Evolutionary conservation across 2,329 filamentous ascomycete species (phyloP).

Genomic region (Fonsecaea nubica): DNA sequence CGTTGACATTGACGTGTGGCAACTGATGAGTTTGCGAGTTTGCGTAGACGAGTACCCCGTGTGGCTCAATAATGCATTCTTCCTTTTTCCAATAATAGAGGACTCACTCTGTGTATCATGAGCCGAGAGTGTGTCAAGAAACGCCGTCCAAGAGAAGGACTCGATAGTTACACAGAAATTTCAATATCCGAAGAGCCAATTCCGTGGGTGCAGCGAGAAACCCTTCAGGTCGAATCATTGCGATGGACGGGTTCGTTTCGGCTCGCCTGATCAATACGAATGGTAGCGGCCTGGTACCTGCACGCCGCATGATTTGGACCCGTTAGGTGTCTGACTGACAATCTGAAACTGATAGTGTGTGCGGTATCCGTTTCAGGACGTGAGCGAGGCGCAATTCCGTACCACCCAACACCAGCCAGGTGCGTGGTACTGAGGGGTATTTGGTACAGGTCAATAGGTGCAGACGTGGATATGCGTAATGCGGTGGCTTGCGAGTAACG

Average conservation of each 20-base stretch:
- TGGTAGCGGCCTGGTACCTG: not conserved
- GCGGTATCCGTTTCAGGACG: not conserved
- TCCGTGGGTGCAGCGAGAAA: not conserved
- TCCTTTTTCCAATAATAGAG: not conserved
- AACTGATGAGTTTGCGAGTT: conserved; percentile 3
- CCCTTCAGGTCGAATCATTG: not conserved
- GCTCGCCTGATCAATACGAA: not conserved
- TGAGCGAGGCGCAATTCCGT: not conserved
- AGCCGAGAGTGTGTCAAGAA: not conserved
- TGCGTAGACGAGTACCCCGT: not conserved
- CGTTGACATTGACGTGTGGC: conserved; percentile 1
- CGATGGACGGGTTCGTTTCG: not conserved
- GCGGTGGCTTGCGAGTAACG: too few relatives aligned
- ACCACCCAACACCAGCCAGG: not conserved
- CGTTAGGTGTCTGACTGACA: not conserved
- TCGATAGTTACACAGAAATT: not conserved
- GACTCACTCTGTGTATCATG: not conserved
- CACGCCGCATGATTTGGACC: not conserved
- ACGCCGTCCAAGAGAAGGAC: not conserved
- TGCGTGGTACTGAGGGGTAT: not conserved
- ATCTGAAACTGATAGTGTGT: not conserved
- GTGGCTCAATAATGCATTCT: not conserved
- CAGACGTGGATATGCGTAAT: not conserved
- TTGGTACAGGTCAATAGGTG: not conserved
- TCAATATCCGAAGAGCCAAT: not conserved